These are phyloP conservation scores for Capronia americana DNA, from an alignment of 2,329 filamentous ascomycete genomes.

Conservation along the genomic window DNA sequence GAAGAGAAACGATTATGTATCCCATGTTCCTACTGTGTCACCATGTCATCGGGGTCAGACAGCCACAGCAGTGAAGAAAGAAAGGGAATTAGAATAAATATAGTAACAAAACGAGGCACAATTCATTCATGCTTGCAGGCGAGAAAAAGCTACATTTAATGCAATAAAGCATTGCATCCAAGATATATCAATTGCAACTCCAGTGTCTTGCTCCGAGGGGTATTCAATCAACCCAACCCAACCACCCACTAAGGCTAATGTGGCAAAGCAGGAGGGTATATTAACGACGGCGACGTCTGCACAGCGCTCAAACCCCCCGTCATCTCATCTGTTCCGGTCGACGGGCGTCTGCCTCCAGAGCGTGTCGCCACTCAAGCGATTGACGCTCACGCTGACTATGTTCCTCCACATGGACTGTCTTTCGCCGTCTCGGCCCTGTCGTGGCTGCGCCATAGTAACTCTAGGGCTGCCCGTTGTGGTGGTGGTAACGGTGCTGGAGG, in stretches of 20 bases:
- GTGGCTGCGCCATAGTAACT: neutral
- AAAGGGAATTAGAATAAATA: neutral
- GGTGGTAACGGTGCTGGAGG: slow-evolving; percentile 13
- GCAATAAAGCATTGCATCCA: neutral
- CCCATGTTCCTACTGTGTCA: neutral
- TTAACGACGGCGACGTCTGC: neutral
- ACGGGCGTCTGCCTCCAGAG: slow-evolving; percentile 39
- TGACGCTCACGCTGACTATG: slow-evolving; percentile 52
- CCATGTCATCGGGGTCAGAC: neutral
- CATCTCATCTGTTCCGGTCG: slow-evolving; percentile 37
- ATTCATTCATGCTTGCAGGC: neutral
- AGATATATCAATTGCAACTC: slow-evolving; percentile 1
- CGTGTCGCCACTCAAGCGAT: slow-evolving; percentile 55
- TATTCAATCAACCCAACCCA: neutral
- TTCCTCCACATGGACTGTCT: slow-evolving; percentile 52
- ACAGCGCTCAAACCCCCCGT: neutral
- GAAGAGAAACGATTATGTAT: neutral
- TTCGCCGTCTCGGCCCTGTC: slow-evolving; percentile 37
- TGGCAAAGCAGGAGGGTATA: neutral
- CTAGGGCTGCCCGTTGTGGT: slow-evolving; percentile 31
- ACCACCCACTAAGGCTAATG: neutral
- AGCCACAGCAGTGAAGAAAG: neutral
- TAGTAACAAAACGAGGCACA: neutral
- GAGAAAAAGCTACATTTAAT: neutral
- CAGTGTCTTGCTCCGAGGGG: neutral